Evolutionary conservation across 2,329 filamentous ascomycete genomes (phyloP).

Genomic region (Colletotrichum gigasporum): DNA sequence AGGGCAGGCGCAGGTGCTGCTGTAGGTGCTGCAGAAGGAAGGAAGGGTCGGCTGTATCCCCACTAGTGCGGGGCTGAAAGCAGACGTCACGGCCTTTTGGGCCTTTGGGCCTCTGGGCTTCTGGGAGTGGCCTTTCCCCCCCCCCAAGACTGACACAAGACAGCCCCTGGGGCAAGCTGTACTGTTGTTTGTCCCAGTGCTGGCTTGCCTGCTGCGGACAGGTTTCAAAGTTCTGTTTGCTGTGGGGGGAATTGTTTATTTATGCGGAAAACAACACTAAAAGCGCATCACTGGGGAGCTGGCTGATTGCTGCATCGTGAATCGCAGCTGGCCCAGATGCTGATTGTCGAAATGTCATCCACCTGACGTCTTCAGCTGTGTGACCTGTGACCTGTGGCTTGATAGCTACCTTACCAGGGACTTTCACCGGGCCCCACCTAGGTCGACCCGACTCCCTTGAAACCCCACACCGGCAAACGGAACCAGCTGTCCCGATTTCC

Average conservation of each 20-base stretch:
- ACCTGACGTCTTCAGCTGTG: slow-evolving; percentile 19
- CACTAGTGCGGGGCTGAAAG: slow-evolving; percentile 32
- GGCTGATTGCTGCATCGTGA: neutral
- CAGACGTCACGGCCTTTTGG: slow-evolving; percentile 24
- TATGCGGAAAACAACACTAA: neutral
- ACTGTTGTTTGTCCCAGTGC: neutral
- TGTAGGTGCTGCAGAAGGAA: neutral
- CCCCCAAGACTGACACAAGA: neutral
- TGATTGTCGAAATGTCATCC: slow-evolving; percentile 3
- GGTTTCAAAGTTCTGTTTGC: neutral
- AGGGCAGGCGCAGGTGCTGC: slow-evolving; percentile 4
- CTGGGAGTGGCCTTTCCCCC: neutral
- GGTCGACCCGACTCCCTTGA: neutral
- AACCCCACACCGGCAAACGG: neutral
- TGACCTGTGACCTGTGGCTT: slow-evolving; percentile 9
- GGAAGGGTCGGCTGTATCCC: slow-evolving; percentile 17
- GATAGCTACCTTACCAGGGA: neutral
- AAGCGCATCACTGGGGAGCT: neutral
- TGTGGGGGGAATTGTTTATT: neutral
- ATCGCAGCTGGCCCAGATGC: neutral
- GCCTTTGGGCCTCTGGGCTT: no score
- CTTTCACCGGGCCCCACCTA: neutral
- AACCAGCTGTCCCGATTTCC: neutral
- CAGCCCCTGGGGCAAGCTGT: neutral
- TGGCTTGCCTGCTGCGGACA: neutral